Evolutionary conservation across 176 grass and related monocot genomes (phyloP), one percentile per base, ranked within the genome.

Genomic region (Pontederia paniculata): DNA sequence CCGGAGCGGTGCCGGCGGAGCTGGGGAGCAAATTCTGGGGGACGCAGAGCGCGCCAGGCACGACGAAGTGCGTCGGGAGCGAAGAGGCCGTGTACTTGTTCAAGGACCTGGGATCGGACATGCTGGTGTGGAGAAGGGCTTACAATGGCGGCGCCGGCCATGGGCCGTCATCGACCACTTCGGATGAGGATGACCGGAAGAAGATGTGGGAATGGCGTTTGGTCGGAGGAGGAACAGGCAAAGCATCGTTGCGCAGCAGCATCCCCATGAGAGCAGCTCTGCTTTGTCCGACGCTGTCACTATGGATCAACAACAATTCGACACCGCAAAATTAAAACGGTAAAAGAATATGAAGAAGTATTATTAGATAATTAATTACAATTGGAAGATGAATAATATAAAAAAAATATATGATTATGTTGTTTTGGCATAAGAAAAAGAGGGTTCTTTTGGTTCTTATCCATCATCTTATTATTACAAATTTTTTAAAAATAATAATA

Each of bases 21-120:
- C 60, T 74, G 42, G 70, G 58, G 17, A 63, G 9, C 42, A 45
- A 42, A 44, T 63, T 74, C 43, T 67, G 70, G 46, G 21, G 49
- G 17, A 60, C 23, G 5, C 3, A 15, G 1, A 53, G 52, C 18
- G 14, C 17, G 2, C 18, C 11, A 10, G 50, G 41, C 28, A 20
- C 8, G 42, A 69, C 67, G 42, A 73, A 42, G 63, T 80, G 77
- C n/a, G 70, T 31, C 18, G 77, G 77, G 41, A 65, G 43, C 10
- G 64, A 72, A 14, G 44, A 57, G 48, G 70, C 50, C 1, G 70
- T 62, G 57, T 74, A 68, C 63, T 50, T 80, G 77, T 74, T 73
- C 49, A 80, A 21, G 50, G 77, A 74, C 14, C 54, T 80, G 45
- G 64, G 70, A 12, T 69, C 70, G 25, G 70, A 73, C 8, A 80